Conservation (phyloP, 176 grass and related monocot genomes). For the Poa pratensis region DNA sequence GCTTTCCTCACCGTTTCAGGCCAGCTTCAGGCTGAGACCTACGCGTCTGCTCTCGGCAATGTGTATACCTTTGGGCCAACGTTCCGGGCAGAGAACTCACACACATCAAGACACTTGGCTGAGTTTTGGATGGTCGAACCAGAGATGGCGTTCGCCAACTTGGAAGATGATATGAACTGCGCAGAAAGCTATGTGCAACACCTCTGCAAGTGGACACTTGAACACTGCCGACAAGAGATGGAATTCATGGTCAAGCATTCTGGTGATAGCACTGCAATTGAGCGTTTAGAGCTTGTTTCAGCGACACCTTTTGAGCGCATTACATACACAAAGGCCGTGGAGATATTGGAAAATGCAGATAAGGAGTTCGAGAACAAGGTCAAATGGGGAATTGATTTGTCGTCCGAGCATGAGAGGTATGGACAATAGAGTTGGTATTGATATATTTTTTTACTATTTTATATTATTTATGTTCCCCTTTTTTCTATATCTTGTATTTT, state of each 20-base stretch:
- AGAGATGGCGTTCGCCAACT: too few species aligned
- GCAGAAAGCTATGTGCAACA: conserved; percentile 81
- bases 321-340: conserved; percentile 77
- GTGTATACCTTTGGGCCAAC: too few species aligned
- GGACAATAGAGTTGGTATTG: background rate
- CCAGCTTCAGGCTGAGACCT: too few species aligned
- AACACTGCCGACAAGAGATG: conserved; percentile 74
- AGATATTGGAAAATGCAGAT: conserved; percentile 62
- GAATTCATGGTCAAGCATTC: conserved; percentile 82
- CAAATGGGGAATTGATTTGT: conserved; percentile 93
- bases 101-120: too few species aligned
- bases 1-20: conserved; percentile 62
- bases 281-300: conserved; percentile 76
- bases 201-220: conserved; percentile 85
- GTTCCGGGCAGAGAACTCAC: too few species aligned
- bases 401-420: conserved; percentile 94
- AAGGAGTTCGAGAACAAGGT: conserved; percentile 83
- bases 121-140: too few species aligned
- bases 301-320: conserved; percentile 62
- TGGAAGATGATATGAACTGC: conserved; percentile 91
- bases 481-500: too few species aligned
- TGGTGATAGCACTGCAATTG: conserved; percentile 67
- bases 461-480: too few species aligned
- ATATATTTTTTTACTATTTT: too few species aligned
- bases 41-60: too few species aligned